Base-by-base conservation (phyloP, 208 protist genomes). In the Leishmania lainsoni region DNA sequence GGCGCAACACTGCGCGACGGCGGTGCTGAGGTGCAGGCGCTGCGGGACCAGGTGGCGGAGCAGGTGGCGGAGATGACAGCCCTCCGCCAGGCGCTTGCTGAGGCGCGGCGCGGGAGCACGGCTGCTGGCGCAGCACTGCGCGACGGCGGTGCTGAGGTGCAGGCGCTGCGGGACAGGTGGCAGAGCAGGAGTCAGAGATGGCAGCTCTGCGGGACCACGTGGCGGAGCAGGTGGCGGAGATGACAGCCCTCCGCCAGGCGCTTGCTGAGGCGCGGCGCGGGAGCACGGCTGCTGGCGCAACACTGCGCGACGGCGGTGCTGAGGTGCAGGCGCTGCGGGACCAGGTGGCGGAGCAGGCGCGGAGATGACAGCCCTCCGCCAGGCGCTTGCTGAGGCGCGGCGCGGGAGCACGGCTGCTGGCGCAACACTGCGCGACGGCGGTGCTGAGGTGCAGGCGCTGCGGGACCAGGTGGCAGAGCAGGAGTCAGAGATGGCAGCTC, bases 261-360 rank as follows among this genome's bases (percentile, higher is more conserved):
- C 72, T 76, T 0, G 72, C 48, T 8, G 52, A 48, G 10, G 72
- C 72, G 2, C 51, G 45, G 72, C 70, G 16, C 35, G 45, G 14
- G 10, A 20, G 42, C 5, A 10, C 10, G 0, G 45, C 70, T n/a
- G 70, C 45, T 45, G 70, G 35, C n/a, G 70, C 9, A 0, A 17
- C 39, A 16, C 70, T 5, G 45, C 48, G 49, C 14, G 70, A 56
- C 70, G 32, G 70, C 0, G 45, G 45, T 35, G 42, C 42, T 22
- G 20, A 51, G 3, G 42, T 59, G 75, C 61, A 35, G 75, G 59
- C n/a, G 75, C 59, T 68, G 54, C 42, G 59, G 0, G 42, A 42
- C 56, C 32, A 39, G 26, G 0, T 68, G 1, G 78, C 80, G 63
- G 52, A 75, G 70, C 70, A 75, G 70, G 75, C 69, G 39, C 49